Evolutionary conservation across 176 grass and related monocot species (phyloP), one percentile per base, ranked within the genome.

Genomic region (Avena sativa): DNA sequence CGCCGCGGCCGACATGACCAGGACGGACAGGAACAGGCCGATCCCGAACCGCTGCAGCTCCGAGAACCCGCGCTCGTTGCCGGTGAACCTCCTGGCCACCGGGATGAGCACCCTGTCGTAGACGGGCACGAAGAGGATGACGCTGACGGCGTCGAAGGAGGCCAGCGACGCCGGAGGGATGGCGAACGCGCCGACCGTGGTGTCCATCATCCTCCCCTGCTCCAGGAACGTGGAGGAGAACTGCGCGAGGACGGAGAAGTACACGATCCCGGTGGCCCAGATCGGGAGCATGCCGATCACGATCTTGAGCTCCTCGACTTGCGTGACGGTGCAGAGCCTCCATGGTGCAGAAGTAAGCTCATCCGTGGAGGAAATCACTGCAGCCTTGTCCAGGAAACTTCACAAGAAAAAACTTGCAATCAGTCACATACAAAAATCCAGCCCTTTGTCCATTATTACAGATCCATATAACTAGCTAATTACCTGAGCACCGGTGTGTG

Each of bases 181-280:
- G 67, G 88, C 64, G 74, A 97, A 88, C 30, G 81, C 52, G 40
- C 90, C 90, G 26, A 97, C 62, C 15, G 0, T 20, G 48, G 59
- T 86, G 85, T 94, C 63, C 78, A 97, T 86, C 28, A 83, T 86
- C 87, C 91, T 91, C 19, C 92, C 95, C 79, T 97, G 95, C 56
- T 97, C 95, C 40, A 97, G 73, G 79, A 94, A 97, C 84, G 93
- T 97, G 10, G 90, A 89, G 21, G 95, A 97, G 66, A 88, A 94
- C 80, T 97, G 95, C 58, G 95, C 90, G 62, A 92, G 91, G 4
- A 97, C 95, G 12, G 92, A 74, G 4, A 89, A 94, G 68, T 84
- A 97, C 2, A 97, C 78, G 81, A 94, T 94, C 25, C 84, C 89
- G 4, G 90, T 92, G 67, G 95, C 92, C 88, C 89, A 97, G 67